These are phyloP conservation scores for Pyropia yezoensis DNA, from an alignment of 23 red algal genomes.

Conservation along the genomic window DNA sequence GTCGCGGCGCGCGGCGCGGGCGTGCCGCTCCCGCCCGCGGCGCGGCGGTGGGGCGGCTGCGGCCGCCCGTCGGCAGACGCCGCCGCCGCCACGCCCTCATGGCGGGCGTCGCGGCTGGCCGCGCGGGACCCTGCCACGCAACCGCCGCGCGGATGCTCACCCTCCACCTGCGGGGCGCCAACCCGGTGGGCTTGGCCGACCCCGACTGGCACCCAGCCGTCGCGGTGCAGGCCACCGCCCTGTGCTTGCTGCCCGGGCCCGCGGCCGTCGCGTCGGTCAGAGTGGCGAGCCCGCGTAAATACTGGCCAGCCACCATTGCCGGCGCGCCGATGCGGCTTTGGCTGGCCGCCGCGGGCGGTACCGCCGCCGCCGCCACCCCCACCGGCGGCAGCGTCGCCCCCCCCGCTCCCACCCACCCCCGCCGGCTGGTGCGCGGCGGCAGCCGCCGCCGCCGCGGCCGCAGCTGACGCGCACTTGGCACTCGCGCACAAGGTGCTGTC, in stretches of 20 bases:
- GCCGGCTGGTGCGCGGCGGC: conserved; percentile 15
- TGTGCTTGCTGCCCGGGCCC: conserved; percentile 69
- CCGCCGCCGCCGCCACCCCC: too few relatives aligned
- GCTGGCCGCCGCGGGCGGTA: too few relatives aligned
- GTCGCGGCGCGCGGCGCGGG: too few relatives aligned
- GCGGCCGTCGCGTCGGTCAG: conserved; percentile 16
- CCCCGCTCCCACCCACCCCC: conserved; percentile 13
- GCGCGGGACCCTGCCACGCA: conserved; percentile 50
- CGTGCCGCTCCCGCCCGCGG: too few relatives aligned
- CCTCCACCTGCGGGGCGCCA: conserved; percentile 80
- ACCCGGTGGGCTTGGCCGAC: conserved; percentile 75
- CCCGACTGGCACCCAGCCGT: conserved; percentile 85
- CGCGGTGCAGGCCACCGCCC: conserved; percentile 68
- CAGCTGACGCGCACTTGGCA: too few relatives aligned
- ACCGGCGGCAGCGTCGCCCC: conserved; percentile 6
- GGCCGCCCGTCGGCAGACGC: too few relatives aligned
- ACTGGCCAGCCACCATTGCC: conserved; percentile 29
- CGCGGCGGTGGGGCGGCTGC: too few relatives aligned
- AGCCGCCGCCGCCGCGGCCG: too few relatives aligned
- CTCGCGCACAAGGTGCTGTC: too few relatives aligned
- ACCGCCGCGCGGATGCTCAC: conserved; percentile 71
- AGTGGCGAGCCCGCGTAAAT: conserved; percentile 60
- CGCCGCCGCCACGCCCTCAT: conserved; percentile 26
- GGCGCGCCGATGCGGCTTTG: too few relatives aligned
- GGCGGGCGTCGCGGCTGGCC: conserved; percentile 60